These are phyloP conservation scores for Cyclotella baltica DNA, from an alignment of 108 stramenopile genomes.

Conservation along the genomic window DNA sequence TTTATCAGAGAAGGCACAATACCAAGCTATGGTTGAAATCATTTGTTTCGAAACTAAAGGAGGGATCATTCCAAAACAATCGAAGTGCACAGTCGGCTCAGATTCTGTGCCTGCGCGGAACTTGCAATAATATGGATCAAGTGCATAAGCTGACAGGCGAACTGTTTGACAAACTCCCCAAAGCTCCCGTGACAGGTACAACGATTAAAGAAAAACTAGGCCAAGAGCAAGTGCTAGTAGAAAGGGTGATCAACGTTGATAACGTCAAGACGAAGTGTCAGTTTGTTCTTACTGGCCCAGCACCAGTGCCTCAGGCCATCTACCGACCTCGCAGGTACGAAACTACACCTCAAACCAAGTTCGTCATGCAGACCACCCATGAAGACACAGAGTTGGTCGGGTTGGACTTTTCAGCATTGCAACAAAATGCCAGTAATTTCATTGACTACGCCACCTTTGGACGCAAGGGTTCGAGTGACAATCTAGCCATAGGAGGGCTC, in stretches of 20 bases:
- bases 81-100: constrained; percentile 16
- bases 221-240: constrained; percentile 36
- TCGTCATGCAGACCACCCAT: constrained; percentile 16
- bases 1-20: constrained; percentile 41
- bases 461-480: constrained; percentile 55
- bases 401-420: constrained; percentile 18
- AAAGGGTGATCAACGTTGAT: constrained; percentile 16
- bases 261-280: constrained; percentile 15
- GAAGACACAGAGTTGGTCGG: constrained; percentile 11
- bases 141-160: constrained; percentile 30
- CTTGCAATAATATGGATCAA: constrained; percentile 43
- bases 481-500: constrained; percentile 64
- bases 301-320: constrained; percentile 51
- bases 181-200: constrained; percentile 60
- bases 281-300: constrained; percentile 43
- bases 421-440: background rate
- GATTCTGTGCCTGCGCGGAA: constrained; percentile 53
- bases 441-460: constrained; percentile 67
- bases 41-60: constrained; percentile 57
- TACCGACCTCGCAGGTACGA: constrained; percentile 58
- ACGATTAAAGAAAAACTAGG: constrained; percentile 49
- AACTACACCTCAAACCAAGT: constrained; percentile 46
- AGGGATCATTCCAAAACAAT: constrained; percentile 25
- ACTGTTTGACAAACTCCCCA: constrained; percentile 28
- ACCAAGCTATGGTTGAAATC: constrained; percentile 51